Evolutionary conservation across 345 rosid genomes (phyloP).

Genomic region (Citrus australasica): DNA sequence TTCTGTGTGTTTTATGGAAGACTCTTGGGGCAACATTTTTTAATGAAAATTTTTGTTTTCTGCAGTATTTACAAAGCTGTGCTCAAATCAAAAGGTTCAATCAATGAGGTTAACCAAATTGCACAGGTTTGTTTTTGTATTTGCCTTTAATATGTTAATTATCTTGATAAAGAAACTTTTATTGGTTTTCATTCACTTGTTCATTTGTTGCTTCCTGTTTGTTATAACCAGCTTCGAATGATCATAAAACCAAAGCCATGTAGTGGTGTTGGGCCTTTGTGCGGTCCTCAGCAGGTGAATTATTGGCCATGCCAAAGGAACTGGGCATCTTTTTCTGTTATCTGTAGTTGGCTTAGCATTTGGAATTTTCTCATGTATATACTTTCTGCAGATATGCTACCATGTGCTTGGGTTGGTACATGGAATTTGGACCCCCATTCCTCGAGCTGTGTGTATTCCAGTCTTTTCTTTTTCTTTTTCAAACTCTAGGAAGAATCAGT

Average conservation of each 20-base stretch:
- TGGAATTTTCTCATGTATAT: slow-evolving; percentile 23
- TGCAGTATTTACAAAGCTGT: slow-evolving; percentile 81
- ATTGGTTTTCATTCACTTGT: slow-evolving; percentile 5
- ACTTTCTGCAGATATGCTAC: slow-evolving; percentile 83
- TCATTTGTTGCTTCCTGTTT: slow-evolving; percentile 22
- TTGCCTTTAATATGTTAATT: slow-evolving; percentile 16
- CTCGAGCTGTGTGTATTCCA: slow-evolving; percentile 66
- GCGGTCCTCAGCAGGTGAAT: slow-evolving; percentile 87
- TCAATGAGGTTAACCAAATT: slow-evolving; percentile 85
- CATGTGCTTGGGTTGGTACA: slow-evolving; percentile 95
- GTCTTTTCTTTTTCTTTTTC: slow-evolving; percentile 11
- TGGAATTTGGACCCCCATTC: slow-evolving; percentile 95
- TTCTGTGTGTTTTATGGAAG: not conserved
- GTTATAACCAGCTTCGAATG: slow-evolving; percentile 73
- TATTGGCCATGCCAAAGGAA: slow-evolving; percentile 17
- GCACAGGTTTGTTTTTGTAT: slow-evolving; percentile 72
- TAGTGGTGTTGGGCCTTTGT: slow-evolving; percentile 68
- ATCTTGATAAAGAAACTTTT: slow-evolving; percentile 3
- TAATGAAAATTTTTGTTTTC: slow-evolving; percentile 14
- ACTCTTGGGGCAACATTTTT: not conserved
- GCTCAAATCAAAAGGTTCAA: slow-evolving; percentile 79
- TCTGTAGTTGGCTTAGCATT: not conserved
- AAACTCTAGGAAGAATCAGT: not conserved
- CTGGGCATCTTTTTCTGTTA: slow-evolving; percentile 13
- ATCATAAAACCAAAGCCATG: slow-evolving; percentile 79